Conservation (phyloP, 345 rosid species). For the Erodium maritimum region DNA sequence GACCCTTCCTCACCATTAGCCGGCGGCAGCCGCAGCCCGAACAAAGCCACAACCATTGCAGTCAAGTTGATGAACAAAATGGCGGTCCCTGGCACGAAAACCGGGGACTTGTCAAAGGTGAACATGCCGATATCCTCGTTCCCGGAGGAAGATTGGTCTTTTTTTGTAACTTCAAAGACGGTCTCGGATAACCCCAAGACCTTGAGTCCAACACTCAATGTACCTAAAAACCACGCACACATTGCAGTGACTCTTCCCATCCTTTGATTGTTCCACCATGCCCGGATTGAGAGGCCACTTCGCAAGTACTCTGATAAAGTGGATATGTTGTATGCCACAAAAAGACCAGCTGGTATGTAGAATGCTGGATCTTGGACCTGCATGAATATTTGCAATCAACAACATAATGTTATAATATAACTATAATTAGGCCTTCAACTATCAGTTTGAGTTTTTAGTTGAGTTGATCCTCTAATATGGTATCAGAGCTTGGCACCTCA, state of each 20-base stretch:
- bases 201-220: slow-evolving; percentile 20
- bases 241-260: slow-evolving; percentile 20
- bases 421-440: no score
- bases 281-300: slow-evolving; percentile 19
- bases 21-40: slow-evolving; percentile 11
- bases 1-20: slow-evolving; percentile 11
- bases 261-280: slow-evolving; percentile 36
- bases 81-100: slow-evolving; percentile 46
- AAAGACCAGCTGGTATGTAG: slow-evolving; percentile 10
- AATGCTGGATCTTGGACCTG: slow-evolving; percentile 26
- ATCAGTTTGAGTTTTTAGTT: no score
- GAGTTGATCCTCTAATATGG: no score
- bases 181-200: slow-evolving; percentile 35
- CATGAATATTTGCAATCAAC: background rate
- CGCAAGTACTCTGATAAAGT: slow-evolving; percentile 20
- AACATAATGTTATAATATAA: no score
- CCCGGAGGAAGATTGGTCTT: slow-evolving; percentile 17
- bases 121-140: slow-evolving; percentile 10
- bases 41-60: slow-evolving; percentile 11
- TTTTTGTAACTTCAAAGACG: slow-evolving; percentile 40
- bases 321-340: slow-evolving; percentile 12
- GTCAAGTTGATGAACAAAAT: slow-evolving; percentile 33
- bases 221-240: slow-evolving; percentile 36
- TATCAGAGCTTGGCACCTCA: no score
- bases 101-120: slow-evolving; percentile 31